Evolutionary conservation across 2,329 filamentous ascomycete species (phyloP), one percentile per base, ranked within the genome.

Genomic region (Xylariaceae sp.): DNA sequence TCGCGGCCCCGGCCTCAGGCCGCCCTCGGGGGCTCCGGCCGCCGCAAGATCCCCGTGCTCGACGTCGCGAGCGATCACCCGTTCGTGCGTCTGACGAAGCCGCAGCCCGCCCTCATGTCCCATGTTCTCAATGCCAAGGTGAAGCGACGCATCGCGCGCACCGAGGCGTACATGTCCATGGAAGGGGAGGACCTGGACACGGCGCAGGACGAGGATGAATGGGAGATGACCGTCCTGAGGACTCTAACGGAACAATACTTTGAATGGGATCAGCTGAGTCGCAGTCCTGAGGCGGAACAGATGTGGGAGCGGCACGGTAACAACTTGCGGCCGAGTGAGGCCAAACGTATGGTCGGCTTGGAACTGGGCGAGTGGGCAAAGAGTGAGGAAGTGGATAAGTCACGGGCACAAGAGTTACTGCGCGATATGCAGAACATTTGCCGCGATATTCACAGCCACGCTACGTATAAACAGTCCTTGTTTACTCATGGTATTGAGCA

Each of bases 41-140:
- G 54, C 12, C 74, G 83, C 17, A 70, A 74, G 34, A 69, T 87
- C 2, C 86, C 86, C 1, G 64, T 65, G 1, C 56, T 88, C 1
- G 65, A 74, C 24, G 72, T 75, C 3, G 71, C 80, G 2, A 68
- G 71, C 31, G 72, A 71, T 19, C 62, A 81, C 18, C 78, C 84
- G 1, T 84, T 89, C 54, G 60, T 91, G 19, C 78, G 86, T 28
- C 63, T 83, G 34, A 72, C 67, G 47, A 86, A 85, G 59, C 81
- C 81, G 4, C 83, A 89, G 59, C 74, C 82, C 2, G 56, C 59
- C 1, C 62, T 64, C n/a, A 62, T 90, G 16, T 75, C 71, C n/a
- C 65, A 74, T 8, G 70, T 83, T 13, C 15, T 35, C 12, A n/a
- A 17, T 17, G 8, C 18, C 15, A 4, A 8, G 4, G 53, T 90